Base-by-base conservation (phyloP, 768 basidiomycete species). In the Xerocomellus dryophilus region DNA sequence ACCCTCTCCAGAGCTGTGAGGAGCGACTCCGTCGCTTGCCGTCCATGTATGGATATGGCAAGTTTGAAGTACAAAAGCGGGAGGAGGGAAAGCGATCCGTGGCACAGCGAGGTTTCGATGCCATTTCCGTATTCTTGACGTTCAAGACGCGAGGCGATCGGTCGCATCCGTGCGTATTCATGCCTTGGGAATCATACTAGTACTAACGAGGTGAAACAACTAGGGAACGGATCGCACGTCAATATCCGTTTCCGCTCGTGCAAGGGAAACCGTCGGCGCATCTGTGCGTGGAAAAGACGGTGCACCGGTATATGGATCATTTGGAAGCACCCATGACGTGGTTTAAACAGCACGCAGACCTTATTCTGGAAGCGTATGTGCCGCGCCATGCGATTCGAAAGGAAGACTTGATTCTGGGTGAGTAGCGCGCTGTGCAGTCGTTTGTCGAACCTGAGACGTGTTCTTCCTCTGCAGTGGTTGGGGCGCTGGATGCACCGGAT, bases 301-400 rank as follows among this genome's bases (percentile, higher is more conserved):
- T 83, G 56, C 88, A 88, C 67, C 78, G 76, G 17, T 90, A 86
- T 60, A 75, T 90, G 56, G 79, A 84, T 50, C 76, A 78, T 38
- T 60, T 88, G 43, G 78, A 82, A 7, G 79, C 82, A 10, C 82
- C 89, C 0, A 85, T 81, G 61, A 78, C 73, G 54, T 93, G 90
- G 87, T 86, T 93, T 69, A 80, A 79, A 52, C 76, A 78, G 5
- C 85, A 92, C 59, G 80, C 83, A 23, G 79, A 88, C 52, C 64
- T 73, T 20, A 83, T 93, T 58, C 61, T 90, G 71, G 66, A 78
- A 40, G 67, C 79, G 17, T 90, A 80, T 65, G 81, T 36, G 14
- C 55, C 58, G 0, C 34, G 65, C 43, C 79, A 81, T 58, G 72
- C 69, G 6, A 78, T 86, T 43, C 75, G 73, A 57, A 81, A 75